A percentile compares a stretch with the other conserved stretches of the same genome.
These are phyloP conservation scores for Lunasporangiospora selenospora DNA, from an alignment of 192 early-diverging fungal genomes.

Conservation along the genomic window DNA sequence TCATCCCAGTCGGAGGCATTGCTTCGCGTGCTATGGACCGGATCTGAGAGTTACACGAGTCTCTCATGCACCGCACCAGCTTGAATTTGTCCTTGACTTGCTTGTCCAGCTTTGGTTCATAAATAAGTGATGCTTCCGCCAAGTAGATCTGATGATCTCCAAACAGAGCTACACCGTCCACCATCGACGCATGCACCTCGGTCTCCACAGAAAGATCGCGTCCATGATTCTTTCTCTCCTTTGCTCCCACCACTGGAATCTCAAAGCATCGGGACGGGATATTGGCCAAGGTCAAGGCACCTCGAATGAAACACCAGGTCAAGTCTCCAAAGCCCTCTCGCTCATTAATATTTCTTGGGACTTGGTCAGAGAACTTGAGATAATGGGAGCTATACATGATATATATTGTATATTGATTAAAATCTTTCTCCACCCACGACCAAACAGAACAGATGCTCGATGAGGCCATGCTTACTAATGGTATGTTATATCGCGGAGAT, in stretches of 20 bases:
- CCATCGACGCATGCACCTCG: constrained; percentile 10
- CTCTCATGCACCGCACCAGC: constrained; percentile 9
- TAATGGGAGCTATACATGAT: constrained; percentile 10
- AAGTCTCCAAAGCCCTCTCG: constrained; percentile 17
- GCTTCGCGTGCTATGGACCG: constrained; percentile 5
- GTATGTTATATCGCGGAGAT: constrained; percentile 5
- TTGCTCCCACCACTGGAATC: constrained; percentile 2
- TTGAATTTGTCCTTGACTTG: constrained; percentile 12
- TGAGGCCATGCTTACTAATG: neutral
- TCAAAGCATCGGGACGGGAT: constrained; percentile 13
- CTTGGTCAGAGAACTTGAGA: neutral
- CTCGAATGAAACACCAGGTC: constrained; percentile 24
- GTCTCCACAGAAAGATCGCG: neutral
- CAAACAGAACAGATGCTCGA: too few species aligned
- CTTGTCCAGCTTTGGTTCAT: constrained; percentile 13
- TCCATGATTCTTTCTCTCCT: constrained; percentile 8
- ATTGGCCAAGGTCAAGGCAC: constrained; percentile 8
- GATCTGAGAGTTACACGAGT: constrained; percentile 18
- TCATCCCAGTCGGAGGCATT: neutral
- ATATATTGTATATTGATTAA: neutral
- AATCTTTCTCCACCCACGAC: too few species aligned
- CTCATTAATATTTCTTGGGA: constrained; percentile 16
- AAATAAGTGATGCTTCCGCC: constrained; percentile 9
- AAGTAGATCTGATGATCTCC: constrained; percentile 22
- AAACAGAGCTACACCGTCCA: constrained; percentile 17